Conservation (phyloP, 148 eudicot genomes). For the Rhododendron molle region DNA sequence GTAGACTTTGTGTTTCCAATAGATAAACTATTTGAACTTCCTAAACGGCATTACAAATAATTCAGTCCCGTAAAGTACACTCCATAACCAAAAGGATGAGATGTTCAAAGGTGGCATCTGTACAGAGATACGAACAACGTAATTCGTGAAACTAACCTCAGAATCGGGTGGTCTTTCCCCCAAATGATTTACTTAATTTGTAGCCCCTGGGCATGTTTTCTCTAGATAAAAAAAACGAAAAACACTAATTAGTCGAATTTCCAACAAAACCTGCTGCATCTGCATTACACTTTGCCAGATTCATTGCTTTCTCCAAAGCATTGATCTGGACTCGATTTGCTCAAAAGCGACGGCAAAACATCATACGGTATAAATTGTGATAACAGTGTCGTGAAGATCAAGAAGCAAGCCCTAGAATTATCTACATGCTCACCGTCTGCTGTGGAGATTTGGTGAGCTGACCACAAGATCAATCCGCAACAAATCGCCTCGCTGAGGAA, state of each 20-base stretch:
- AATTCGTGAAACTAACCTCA: background rate
- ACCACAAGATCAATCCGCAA: background rate
- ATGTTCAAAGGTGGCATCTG: background rate
- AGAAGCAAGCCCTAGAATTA: background rate
- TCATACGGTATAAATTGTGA: background rate
- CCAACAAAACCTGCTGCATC: background rate
- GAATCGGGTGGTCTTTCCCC: background rate
- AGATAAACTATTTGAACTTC: background rate
- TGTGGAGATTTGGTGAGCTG: background rate
- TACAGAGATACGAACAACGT: background rate
- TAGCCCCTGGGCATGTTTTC: background rate
- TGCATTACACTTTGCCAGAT: background rate
- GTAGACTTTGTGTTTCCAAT: background rate
- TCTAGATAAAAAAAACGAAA: background rate
- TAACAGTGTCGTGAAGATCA: background rate
- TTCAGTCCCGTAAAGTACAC: background rate
- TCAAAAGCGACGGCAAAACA: background rate
- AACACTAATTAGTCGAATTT: background rate
- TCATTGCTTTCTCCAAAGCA: background rate
- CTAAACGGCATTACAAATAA: background rate
- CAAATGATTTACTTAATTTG: background rate
- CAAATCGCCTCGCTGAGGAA: background rate
- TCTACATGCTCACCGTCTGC: slow-evolving; percentile 4
- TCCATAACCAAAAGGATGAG: background rate
- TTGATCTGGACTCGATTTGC: background rate